These are phyloP conservation scores for Hypoxylon trugodes DNA, from an alignment of 495 filamentous ascomycete species.

Conservation along the genomic window DNA sequence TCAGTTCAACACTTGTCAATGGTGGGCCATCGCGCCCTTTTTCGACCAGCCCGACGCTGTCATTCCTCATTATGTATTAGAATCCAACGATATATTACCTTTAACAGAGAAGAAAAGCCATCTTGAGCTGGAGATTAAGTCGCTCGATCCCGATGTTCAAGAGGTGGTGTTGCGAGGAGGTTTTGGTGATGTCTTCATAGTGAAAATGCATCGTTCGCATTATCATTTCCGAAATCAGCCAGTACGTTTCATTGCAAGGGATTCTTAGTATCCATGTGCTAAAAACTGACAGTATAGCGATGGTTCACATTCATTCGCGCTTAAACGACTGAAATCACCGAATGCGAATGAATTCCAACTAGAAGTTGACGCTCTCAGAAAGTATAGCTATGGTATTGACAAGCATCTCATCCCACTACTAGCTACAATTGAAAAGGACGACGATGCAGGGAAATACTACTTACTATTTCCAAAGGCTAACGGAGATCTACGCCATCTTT, in stretches of 20 bases:
- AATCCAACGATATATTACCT: slow-evolving; percentile 9
- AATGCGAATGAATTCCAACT: slow-evolving; percentile 1
- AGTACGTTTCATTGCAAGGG: neutral
- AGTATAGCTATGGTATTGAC: slow-evolving; percentile 12
- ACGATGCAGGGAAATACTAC: slow-evolving; percentile 2
- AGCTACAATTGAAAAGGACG: slow-evolving; percentile 19
- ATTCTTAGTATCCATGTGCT: neutral
- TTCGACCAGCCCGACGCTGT: neutral
- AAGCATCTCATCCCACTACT: slow-evolving; percentile 20
- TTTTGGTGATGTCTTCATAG: slow-evolving; percentile 21
- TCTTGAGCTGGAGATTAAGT: neutral
- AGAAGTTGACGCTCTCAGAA: slow-evolving; percentile 27
- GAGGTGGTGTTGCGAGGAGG: slow-evolving; percentile 5
- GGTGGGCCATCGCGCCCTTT: slow-evolving; percentile 23
- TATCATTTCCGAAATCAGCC: neutral
- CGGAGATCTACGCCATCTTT: slow-evolving; percentile 13
- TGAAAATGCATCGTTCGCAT: slow-evolving; percentile 16
- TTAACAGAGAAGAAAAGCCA: slow-evolving; percentile 6
- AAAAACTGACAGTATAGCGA: neutral
- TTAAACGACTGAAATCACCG: slow-evolving; percentile 15
- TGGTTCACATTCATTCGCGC: slow-evolving; percentile 14
- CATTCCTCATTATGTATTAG: slow-evolving; percentile 18
- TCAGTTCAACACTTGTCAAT: slow-evolving; percentile 5
- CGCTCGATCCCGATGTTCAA: slow-evolving; percentile 4
- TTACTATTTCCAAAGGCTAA: slow-evolving; percentile 28